phyloP scores from a whole-genome alignment of 345 rosid species.

The Trapa incisa region DNA sequence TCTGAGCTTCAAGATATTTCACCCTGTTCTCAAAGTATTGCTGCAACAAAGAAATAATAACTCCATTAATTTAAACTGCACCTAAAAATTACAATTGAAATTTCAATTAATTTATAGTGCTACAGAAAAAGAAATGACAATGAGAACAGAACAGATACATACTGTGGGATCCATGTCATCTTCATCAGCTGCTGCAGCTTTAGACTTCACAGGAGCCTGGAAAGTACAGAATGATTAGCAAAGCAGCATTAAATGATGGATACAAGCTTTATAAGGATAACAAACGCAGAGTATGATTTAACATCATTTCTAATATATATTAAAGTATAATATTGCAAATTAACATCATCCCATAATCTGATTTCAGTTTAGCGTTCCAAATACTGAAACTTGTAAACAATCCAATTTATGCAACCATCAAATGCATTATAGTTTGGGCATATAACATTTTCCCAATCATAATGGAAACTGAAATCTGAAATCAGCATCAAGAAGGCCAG shows the following conservation, averaged over 20 bases:
- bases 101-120: neutral
- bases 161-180: conserved; percentile 98
- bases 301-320: neutral
- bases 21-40: conserved; percentile 82
- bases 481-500: neutral
- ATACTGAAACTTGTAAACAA: neutral
- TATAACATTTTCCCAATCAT: neutral
- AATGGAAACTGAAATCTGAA: neutral
- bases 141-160: conserved; percentile 15
- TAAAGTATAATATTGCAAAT: neutral
- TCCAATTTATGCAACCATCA: neutral
- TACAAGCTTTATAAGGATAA: neutral
- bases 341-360: neutral
- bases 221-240: neutral
- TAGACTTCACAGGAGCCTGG: conserved; percentile 37
- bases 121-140: neutral
- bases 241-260: neutral
- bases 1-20: conserved; percentile 52
- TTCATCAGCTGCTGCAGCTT: conserved; percentile 54
- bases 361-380: neutral
- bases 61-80: neutral
- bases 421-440: neutral
- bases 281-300: neutral
- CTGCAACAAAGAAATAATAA: conserved; percentile 23
- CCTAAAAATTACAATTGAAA: neutral